These are phyloP conservation scores for Xylaria sp. DNA, from an alignment of 2,329 filamentous ascomycete species.

Conservation along the genomic window DNA sequence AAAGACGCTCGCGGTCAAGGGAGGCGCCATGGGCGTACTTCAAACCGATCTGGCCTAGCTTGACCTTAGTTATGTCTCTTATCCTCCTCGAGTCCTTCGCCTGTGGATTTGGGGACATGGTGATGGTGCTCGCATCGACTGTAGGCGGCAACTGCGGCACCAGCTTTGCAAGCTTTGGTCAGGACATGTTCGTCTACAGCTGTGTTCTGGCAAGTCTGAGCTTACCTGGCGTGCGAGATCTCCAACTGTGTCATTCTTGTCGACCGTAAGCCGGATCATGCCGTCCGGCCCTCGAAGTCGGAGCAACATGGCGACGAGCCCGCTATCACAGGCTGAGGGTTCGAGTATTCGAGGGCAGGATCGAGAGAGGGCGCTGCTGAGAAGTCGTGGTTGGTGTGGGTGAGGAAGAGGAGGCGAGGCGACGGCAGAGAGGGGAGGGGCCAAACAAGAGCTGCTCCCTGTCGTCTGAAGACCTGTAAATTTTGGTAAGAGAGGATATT, in stretches of 20 bases:
- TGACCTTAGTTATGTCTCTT: slow-evolving; percentile 66
- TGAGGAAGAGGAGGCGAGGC: not conserved
- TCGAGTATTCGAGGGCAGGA: not conserved
- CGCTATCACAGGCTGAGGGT: slow-evolving; percentile 1
- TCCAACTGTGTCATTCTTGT: slow-evolving; percentile 77
- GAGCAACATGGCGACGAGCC: slow-evolving; percentile 73
- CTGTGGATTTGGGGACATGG: slow-evolving; percentile 70
- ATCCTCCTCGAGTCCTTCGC: slow-evolving; percentile 69
- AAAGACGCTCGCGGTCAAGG: too few species aligned
- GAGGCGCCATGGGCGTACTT: slow-evolving; percentile 55
- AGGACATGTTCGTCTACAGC: not conserved
- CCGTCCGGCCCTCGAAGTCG: slow-evolving; percentile 92
- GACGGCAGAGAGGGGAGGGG: not conserved
- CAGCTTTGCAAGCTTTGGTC: slow-evolving; percentile 57
- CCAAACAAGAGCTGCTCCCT: not conserved
- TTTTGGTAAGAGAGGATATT: not conserved
- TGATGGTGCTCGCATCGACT: slow-evolving; percentile 69
- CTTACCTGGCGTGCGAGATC: slow-evolving; percentile 66
- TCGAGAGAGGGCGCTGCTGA: not conserved
- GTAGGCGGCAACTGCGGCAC: slow-evolving; percentile 68
- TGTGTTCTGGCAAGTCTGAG: not conserved
- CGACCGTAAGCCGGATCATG: slow-evolving; percentile 85
- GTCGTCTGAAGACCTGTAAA: not conserved
- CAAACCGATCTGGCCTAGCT: slow-evolving; percentile 69
- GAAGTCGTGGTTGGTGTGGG: not conserved